Evolutionary conservation across 495 filamentous ascomycete genomes (phyloP).

Genomic region (Tuber microsphaerosporum): DNA sequence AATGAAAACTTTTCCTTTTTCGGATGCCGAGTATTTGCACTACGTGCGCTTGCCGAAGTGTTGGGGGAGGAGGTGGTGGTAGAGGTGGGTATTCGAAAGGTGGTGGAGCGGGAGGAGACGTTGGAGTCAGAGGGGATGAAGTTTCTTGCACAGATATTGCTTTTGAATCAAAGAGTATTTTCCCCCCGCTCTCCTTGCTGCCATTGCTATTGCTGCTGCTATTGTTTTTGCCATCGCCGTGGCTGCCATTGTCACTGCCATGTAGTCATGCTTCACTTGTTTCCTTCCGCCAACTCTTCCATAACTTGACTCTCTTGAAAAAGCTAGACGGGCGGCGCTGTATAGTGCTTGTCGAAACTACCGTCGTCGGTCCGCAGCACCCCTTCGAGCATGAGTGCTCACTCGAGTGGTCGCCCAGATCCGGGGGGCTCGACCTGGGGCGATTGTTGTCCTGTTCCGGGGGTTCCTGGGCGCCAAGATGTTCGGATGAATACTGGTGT

Average conservation of each 20-base stretch:
- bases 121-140: not conserved
- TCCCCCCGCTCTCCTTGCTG: constrained; percentile 17
- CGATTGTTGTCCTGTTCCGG: constrained; percentile 28
- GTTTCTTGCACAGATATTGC: constrained; percentile 17
- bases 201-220: constrained; percentile 8
- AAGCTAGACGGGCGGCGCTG: constrained; percentile 40
- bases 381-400: constrained; percentile 40
- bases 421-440: constrained; percentile 39
- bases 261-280: constrained; percentile 41
- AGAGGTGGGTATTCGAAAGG: not conserved
- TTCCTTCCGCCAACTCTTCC: constrained; percentile 38
- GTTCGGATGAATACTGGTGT: constrained; percentile 41
- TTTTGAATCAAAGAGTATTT: constrained; percentile 21
- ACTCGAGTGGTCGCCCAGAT: constrained; percentile 39
- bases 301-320: constrained; percentile 40
- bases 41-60: constrained; percentile 6
- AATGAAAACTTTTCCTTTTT: constrained; percentile 42
- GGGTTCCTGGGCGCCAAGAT: constrained; percentile 29
- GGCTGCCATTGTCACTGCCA: constrained; percentile 34
- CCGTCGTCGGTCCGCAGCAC: constrained; percentile 31
- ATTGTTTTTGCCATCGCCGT: constrained; percentile 6
- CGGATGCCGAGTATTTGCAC: constrained; percentile 30
- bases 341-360: constrained; percentile 34
- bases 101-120: not conserved
- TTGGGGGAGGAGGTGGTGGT: not conserved